phyloP scores from a whole-genome alignment of 2,329 filamentous ascomycete genomes.

The Trichoderma endophyticum region DNA sequence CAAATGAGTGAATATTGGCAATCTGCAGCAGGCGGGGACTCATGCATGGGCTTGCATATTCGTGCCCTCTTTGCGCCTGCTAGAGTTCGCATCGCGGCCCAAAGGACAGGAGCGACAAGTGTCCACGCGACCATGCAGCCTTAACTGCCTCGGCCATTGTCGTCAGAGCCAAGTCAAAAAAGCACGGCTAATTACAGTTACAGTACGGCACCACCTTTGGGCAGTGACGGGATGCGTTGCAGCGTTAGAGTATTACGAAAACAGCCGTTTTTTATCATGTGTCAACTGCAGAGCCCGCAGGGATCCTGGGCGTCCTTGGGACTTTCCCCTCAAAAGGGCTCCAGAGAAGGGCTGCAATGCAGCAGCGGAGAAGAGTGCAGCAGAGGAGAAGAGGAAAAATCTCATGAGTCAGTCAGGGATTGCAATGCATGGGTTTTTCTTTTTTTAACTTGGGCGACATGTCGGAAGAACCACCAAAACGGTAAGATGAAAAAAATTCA shows the following conservation, averaged over 20 bases:
- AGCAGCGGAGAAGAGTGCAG: neutral
- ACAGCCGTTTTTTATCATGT: constrained; percentile 12
- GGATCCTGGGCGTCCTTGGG: neutral
- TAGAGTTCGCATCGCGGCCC: constrained; percentile 15
- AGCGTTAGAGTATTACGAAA: neutral
- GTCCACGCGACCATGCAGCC: constrained; percentile 17
- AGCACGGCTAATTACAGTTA: neutral
- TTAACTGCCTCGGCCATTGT: constrained; percentile 3
- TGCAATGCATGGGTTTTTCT: neutral
- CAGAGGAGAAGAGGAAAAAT: neutral
- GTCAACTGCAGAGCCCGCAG: neutral
- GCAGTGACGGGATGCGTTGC: neutral
- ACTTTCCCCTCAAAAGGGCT: neutral
- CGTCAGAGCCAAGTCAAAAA: neutral
- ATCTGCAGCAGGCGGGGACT: neutral
- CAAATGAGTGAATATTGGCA: constrained; percentile 15
- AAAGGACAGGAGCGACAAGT: constrained; percentile 16
- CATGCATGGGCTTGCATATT: constrained; percentile 12
- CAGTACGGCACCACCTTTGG: neutral
- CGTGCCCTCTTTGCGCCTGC: constrained; percentile 6
- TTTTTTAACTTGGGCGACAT: constrained; percentile 20
- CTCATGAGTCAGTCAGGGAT: neutral
- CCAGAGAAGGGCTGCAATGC: neutral
- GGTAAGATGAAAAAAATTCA: constrained; percentile 24
- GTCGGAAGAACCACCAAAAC: constrained; percentile 32